Base-by-base conservation (phyloP, 1,284 basidiomycete species). In the Moesziomyces sp. region DNA sequence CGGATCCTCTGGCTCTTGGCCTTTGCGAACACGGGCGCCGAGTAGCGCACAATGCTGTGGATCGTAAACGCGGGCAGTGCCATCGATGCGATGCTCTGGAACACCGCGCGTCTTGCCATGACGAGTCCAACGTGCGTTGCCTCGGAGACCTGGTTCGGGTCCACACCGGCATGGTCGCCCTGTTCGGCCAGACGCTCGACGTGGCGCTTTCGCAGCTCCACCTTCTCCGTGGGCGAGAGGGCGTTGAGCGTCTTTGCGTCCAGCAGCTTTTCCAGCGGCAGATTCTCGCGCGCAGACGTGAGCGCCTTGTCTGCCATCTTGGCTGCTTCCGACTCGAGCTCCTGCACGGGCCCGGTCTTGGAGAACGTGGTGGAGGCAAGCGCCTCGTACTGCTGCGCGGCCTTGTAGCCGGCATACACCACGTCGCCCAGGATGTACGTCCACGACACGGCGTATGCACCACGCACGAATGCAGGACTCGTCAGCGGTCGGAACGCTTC, bases 401-500 rank as follows among this genome's bases (percentile, higher is more conserved):
- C 79, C 23, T 74, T 94, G 86, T 93, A 97, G 5, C 93, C 90
- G 81, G 95, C 93, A 84, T 93, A 96, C n/a, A 89, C 88, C 43
- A 96, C 93, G 81, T 97, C 94, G 51, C 92, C 93, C 77, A 83
- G 82, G 34, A 87, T 81, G 77, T 88, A 84, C 38, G 92, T 84
- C 93, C 93, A 96, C 0, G 92, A 93, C 61, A 94, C 86, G 24
- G 91, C 93, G 84, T 96, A 96, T 5, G 92, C 92, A 34, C 90
- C 90, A 3, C 88, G 89, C n/a, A 94, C 93, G 14, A 93, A 77
- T 75, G 86, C 88, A 0, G 93, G 92, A 18, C 89, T 89, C 3
- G 95, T 92, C 42, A 96, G 89, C 1, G 94, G 94, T 30, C 94
- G 88, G 85, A 97, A 94, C 0, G 93, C 92, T 85, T 97, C 94